Conservation (phyloP, 2,329 filamentous ascomycete species). For the Calonectria pseudoturangicola region DNA sequence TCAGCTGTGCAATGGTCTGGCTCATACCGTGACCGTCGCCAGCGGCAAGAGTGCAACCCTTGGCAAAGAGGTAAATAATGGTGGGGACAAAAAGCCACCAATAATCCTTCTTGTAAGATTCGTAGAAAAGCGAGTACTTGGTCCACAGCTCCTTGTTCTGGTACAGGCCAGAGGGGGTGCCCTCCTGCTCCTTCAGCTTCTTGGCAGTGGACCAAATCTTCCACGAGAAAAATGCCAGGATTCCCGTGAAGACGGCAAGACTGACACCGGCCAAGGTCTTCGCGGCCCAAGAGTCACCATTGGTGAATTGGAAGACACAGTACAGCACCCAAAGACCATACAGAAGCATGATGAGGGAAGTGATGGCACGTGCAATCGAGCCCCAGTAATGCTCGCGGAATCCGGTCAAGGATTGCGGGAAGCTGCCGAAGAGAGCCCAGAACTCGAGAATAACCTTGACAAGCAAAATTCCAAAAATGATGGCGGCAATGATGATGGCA, state of each 20-base stretch:
- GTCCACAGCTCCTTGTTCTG: slow-evolving; percentile 93
- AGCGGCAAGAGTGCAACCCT: slow-evolving; percentile 89
- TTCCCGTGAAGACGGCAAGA: slow-evolving; percentile 84
- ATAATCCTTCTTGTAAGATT: slow-evolving; percentile 93
- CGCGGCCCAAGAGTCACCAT: slow-evolving; percentile 95
- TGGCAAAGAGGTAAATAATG: slow-evolving; percentile 93
- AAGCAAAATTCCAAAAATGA: slow-evolving; percentile 89
- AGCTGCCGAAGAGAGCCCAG: slow-evolving; percentile 92
- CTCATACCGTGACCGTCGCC: slow-evolving; percentile 89
- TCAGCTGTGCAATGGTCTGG: slow-evolving; percentile 86
- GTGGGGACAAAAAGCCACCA: slow-evolving; percentile 97
- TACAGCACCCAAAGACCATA: slow-evolving; percentile 98
- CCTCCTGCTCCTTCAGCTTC: slow-evolving; percentile 83
- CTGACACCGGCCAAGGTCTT: slow-evolving; percentile 89
- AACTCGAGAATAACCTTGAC: slow-evolving; percentile 93
- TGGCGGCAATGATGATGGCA: slow-evolving; percentile 88
- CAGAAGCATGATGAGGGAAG: slow-evolving; percentile 90
- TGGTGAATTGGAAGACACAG: slow-evolving; percentile 95
- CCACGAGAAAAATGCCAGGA: slow-evolving; percentile 89
- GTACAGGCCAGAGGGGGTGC: slow-evolving; percentile 83
- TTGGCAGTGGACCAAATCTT: slow-evolving; percentile 87
- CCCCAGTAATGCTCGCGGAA: slow-evolving; percentile 99
- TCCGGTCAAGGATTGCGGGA: slow-evolving; percentile 85
- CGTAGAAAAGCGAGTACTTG: slow-evolving; percentile 98
- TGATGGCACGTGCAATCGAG: slow-evolving; percentile 90